Evolutionary conservation across 345 rosid species (phyloP).

Genomic region (Trapa incisa): DNA sequence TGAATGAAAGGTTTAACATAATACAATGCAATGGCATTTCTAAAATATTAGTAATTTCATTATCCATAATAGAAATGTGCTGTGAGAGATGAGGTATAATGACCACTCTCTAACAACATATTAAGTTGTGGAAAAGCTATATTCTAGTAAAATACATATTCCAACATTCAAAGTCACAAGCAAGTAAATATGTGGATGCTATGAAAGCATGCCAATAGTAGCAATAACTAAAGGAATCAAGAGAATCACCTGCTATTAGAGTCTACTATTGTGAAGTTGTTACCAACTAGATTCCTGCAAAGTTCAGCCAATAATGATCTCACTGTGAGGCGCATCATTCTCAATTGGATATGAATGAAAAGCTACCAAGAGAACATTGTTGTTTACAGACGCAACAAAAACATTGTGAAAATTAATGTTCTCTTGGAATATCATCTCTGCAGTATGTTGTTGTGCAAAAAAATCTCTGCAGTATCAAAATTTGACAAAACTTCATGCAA

Average conservation of each 20-base stretch:
- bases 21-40: no score
- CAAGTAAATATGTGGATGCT: background rate
- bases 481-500: background rate
- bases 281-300: constrained; percentile 67
- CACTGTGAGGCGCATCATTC: constrained; percentile 8
- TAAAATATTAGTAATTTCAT: no score
- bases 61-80: no score
- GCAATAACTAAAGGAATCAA: background rate
- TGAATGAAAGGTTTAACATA: no score
- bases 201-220: background rate
- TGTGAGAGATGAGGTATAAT: no score
- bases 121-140: no score
- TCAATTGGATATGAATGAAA: background rate
- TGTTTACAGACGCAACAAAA: no score
- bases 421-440: background rate
- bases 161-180: no score
- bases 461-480: background rate
- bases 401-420: background rate
- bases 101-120: background rate
- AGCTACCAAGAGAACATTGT: no score
- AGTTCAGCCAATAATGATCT: constrained; percentile 2
- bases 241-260: constrained; percentile 33
- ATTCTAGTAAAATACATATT: no score
- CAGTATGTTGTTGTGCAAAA: background rate
- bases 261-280: constrained; percentile 40